Evolutionary conservation across 2,329 filamentous ascomycete genomes (phyloP), one percentile per base, ranked within the genome.

Genomic region (Pyrenophora graminea): DNA sequence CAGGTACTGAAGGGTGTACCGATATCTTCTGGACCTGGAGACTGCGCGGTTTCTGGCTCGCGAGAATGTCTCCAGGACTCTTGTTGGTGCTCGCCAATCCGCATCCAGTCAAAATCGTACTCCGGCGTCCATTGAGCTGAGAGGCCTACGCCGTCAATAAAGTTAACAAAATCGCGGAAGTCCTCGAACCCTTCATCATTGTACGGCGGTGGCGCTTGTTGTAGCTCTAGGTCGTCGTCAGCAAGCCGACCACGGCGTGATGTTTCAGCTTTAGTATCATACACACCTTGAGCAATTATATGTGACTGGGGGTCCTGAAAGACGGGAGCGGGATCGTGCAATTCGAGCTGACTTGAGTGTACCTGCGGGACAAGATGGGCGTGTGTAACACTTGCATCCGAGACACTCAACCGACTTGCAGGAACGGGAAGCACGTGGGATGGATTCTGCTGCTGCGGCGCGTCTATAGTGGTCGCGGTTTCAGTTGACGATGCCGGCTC

Each of bases 71-170:
- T 48, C 37, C 57, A 42, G 12, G 63, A 59, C 7, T 57, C 56
- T 13, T 62, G 58, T 12, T 56, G 47, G 17, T 59, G 57, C 9
- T 62, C 58, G 23, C 56, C 56, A 19, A 61, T 38, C 17, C 58
- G 61, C 48, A 66, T 49, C 61, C 64, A 67, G 33, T 69, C 64
- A 9, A 67, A 59, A n/a, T 64, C 55, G 45, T 67, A 68, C 40
- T 69, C 63, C 7, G 66, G 66, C 6, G 66, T 67, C 64, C 66
- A 69, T 40, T 67, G 66, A 1, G 66, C 66, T 13, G 63, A 68
- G 12, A 66, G 52, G 3, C 66, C 66, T 9, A 69, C 66, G n/a
- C 66, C 63, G 50, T 69, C 66, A 36, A 69, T 69, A 48, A 69
- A 69, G 39, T 69, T 69, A 17, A 67, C 64, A 33, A 69, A 69